phyloP scores from a whole-genome alignment of 1,139 yeast species.

The Torulaspora pretoriensis region DNA sequence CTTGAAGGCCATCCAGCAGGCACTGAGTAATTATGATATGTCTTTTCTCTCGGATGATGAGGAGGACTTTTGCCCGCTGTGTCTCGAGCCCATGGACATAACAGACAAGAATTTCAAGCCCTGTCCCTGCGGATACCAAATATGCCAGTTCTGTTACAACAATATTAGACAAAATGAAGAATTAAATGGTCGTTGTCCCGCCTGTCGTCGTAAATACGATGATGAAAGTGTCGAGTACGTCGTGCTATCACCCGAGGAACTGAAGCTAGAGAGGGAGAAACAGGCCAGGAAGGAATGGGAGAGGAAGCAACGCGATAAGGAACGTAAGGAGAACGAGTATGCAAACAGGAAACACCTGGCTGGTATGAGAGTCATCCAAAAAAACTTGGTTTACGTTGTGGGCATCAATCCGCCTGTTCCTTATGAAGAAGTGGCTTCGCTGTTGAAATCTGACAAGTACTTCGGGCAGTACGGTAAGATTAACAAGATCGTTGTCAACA shows the following conservation, averaged over 20 bases:
- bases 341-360: constrained; percentile 89
- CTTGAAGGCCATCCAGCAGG: constrained; percentile 30
- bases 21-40: constrained; percentile 34
- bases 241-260: constrained; percentile 78
- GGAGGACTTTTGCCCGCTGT: constrained; percentile 62
- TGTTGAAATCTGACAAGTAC: constrained; percentile 84
- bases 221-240: constrained; percentile 90
- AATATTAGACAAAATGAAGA: constrained; percentile 94
- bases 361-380: constrained; percentile 96
- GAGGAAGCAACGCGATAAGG: constrained; percentile 84
- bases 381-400: constrained; percentile 92
- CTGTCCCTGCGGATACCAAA: constrained; percentile 98
- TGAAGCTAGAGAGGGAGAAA: constrained; percentile 70
- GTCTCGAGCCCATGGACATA: constrained; percentile 96
- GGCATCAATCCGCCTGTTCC: constrained; percentile 86
- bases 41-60: constrained; percentile 36
- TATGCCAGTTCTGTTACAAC: constrained; percentile 97
- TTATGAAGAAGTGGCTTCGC: constrained; percentile 82
- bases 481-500: constrained; percentile 87
- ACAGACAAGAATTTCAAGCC: constrained; percentile 96
- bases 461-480: constrained; percentile 98
- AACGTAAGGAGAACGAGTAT: constrained; percentile 84
- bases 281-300: constrained; percentile 80
- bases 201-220: constrained; percentile 90
- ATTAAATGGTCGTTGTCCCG: constrained; percentile 94